These are phyloP conservation scores for Colletotrichum orchidophilum DNA, from an alignment of 2,329 filamentous ascomycete genomes.

Conservation along the genomic window DNA sequence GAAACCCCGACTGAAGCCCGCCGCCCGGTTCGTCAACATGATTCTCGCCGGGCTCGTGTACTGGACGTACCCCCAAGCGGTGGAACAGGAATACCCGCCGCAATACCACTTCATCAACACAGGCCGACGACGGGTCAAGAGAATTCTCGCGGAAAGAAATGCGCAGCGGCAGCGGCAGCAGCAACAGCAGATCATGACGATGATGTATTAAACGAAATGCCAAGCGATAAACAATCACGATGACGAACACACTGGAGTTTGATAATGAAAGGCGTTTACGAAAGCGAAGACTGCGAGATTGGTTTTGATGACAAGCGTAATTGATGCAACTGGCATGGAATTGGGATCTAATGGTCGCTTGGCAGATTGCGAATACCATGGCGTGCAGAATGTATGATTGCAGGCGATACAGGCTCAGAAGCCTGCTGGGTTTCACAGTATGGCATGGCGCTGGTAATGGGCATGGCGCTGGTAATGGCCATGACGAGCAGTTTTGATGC, in stretches of 20 bases:
- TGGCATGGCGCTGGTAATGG: constrained; percentile 30
- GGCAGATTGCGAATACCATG: not conserved
- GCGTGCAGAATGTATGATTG: constrained; percentile 1
- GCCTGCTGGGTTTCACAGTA: constrained; percentile 31
- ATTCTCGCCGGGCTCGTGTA: constrained; percentile 46
- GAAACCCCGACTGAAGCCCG: constrained; percentile 37
- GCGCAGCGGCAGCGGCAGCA: constrained; percentile 20
- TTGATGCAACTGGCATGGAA: not conserved
- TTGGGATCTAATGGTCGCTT: not conserved
- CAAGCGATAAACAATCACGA: not conserved
- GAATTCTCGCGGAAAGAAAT: constrained; percentile 29
- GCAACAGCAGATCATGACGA: constrained; percentile 29
- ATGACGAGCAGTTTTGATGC: not conserved
- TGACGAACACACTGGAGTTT: not conserved
- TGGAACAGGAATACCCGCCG: constrained; percentile 49
- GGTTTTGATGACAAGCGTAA: not conserved
- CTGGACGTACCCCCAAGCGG: constrained; percentile 52
- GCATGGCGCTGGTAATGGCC: constrained; percentile 19
- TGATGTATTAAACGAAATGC: not conserved
- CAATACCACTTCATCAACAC: constrained; percentile 32
- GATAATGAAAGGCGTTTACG: not conserved
- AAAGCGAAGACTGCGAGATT: not conserved
- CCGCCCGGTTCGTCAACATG: constrained; percentile 37
- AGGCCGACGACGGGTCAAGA: constrained; percentile 28
- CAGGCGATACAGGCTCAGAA: constrained; percentile 23